Evolutionary conservation across 306 rosid species (phyloP).

Genomic region (Vigna reflexopilosa): DNA sequence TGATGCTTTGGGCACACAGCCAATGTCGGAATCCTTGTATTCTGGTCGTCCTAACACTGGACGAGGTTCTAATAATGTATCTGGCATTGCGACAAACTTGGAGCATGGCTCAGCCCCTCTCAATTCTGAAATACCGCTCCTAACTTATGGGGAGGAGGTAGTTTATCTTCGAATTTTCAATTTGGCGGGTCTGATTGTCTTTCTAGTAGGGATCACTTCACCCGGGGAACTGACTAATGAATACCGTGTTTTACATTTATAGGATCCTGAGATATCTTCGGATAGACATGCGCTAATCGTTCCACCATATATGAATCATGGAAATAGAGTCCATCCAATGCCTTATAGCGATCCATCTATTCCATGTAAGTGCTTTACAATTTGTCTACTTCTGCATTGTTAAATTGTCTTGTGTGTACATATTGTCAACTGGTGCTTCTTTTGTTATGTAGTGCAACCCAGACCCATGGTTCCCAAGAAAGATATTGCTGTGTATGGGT

Average conservation of each 20-base stretch:
- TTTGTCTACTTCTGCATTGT: constrained; percentile 17
- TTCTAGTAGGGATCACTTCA: background rate
- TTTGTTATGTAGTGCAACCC: constrained; percentile 69
- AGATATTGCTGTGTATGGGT: constrained; percentile 94
- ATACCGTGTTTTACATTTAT: constrained; percentile 32
- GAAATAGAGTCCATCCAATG: constrained; percentile 78
- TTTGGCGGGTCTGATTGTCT: constrained; percentile 26
- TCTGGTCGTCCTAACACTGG: constrained; percentile 57
- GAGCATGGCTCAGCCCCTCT: constrained; percentile 71
- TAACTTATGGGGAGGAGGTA: constrained; percentile 98
- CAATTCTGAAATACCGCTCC: constrained; percentile 81
- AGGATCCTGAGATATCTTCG: constrained; percentile 88
- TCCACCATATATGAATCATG: constrained; percentile 75
- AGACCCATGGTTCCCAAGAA: constrained; percentile 97
- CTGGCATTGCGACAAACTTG: constrained; percentile 55
- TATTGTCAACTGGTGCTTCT: constrained; percentile 35
- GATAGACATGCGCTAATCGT: constrained; percentile 86
- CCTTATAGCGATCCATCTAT: constrained; percentile 68
- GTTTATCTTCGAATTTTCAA: constrained; percentile 46
- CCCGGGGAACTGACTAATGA: background rate
- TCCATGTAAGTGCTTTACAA: constrained; percentile 61
- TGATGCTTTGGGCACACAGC: constrained; percentile 55
- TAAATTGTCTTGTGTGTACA: constrained; percentile 21
- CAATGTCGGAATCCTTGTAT: constrained; percentile 55
- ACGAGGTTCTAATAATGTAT: constrained; percentile 60